Conservation (phyloP, 768 basidiomycete species). For the Psilocybe cyanescens region DNA sequence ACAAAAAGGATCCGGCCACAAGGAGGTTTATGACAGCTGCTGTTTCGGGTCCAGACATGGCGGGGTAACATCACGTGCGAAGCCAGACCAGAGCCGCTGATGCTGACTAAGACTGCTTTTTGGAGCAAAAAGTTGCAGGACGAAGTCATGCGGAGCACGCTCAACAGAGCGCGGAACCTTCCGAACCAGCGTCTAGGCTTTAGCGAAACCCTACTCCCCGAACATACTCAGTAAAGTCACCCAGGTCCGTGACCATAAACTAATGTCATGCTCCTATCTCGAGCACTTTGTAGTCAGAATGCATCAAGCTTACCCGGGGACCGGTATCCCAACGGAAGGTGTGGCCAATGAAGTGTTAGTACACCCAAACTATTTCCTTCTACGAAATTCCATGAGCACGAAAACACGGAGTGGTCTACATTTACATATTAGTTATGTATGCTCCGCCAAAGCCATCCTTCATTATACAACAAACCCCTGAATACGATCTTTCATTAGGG, state of each 20-base stretch:
- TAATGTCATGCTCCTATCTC: background rate
- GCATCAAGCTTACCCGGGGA: background rate
- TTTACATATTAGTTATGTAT: background rate
- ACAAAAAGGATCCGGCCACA: background rate
- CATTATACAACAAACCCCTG: slow-evolving; percentile 27
- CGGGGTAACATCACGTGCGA: slow-evolving; percentile 12
- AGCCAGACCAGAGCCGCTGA: background rate
- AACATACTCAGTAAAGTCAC: background rate
- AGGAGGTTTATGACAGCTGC: slow-evolving; percentile 2
- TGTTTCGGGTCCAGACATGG: background rate
- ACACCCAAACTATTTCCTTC: background rate
- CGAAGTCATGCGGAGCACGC: background rate
- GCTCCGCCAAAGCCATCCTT: background rate
- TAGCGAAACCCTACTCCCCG: background rate
- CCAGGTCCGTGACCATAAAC: background rate
- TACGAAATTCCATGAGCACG: background rate
- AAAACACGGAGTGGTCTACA: background rate
- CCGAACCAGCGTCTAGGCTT: background rate
- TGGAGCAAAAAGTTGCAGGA: background rate
- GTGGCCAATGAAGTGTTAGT: background rate
- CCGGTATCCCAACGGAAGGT: background rate
- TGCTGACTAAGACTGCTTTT: background rate
- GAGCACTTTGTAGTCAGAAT: background rate
- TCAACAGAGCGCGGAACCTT: background rate
- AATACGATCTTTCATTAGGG: background rate